These are phyloP conservation scores for Neospermospora avenae DNA, from an alignment of 2,329 filamentous ascomycete species.

Conservation along the genomic window DNA sequence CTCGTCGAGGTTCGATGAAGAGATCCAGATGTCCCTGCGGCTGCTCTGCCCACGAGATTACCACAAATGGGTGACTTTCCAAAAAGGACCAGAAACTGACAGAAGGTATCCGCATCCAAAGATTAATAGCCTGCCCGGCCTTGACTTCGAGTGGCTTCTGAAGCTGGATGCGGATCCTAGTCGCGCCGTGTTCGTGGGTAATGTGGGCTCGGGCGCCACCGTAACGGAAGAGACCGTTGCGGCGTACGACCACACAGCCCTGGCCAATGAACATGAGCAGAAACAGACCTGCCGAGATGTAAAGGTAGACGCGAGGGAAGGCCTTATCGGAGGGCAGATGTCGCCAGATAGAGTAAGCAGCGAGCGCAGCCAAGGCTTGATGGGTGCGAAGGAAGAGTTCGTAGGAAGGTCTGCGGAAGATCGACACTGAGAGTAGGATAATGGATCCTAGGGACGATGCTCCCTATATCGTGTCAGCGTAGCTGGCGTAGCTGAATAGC, in stretches of 20 bases:
- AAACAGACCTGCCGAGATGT: conserved; percentile 15
- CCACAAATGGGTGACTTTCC: conserved; percentile 32
- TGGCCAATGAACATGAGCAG: conserved; percentile 9
- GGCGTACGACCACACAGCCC: conserved; percentile 14
- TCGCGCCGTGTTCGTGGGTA: conserved; percentile 3
- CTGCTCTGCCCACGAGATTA: conserved; percentile 28
- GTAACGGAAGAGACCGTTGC: conserved; percentile 17
- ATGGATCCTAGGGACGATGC: conserved; percentile 18
- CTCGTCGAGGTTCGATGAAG: conserved; percentile 32
- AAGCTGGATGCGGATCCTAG: conserved; percentile 15
- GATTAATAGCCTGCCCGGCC: conserved; percentile 20
- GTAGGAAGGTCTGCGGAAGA: conserved; percentile 19
- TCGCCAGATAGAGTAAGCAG: conserved; percentile 17
- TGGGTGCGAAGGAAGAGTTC: conserved; percentile 21
- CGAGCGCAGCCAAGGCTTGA: conserved; percentile 16
- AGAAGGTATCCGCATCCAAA: conserved; percentile 18
- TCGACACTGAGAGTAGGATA: conserved; percentile 13
- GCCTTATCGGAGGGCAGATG: conserved; percentile 14
- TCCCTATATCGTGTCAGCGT: conserved; percentile 20
- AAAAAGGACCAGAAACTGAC: conserved; percentile 24
- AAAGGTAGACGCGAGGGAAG: conserved; percentile 19
- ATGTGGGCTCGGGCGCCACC: conserved; percentile 1
- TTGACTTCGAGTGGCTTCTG: conserved; percentile 19
- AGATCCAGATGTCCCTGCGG: conserved; percentile 31
- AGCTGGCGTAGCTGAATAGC: neutral